A percentile compares a stretch with the other conserved stretches of the same genome.
Evolutionary conservation across 306 rosid genomes (phyloP).

Genomic region (Quercus ilex): DNA sequence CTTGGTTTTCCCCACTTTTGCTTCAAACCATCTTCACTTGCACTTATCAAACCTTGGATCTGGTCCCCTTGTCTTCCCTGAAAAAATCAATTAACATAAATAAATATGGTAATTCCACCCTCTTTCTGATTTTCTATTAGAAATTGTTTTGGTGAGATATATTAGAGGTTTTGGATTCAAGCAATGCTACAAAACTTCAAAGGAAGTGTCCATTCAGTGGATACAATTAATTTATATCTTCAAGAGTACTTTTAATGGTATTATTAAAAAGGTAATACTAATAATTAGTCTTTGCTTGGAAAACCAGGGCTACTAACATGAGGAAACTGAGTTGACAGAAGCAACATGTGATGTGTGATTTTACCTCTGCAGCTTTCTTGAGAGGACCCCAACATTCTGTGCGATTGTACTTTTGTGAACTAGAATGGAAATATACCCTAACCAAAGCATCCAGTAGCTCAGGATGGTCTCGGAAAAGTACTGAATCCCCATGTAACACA

Average conservation of each 20-base stretch:
- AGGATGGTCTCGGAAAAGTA: constrained; percentile 64
- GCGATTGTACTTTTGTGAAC: constrained; percentile 65
- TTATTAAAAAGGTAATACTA: not conserved
- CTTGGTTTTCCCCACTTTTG: constrained; percentile 55
- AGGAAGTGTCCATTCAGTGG: not conserved
- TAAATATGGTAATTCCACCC: not conserved
- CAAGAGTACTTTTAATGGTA: not conserved
- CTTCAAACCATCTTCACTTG: constrained; percentile 27
- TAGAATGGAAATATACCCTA: constrained; percentile 84
- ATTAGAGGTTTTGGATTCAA: not conserved
- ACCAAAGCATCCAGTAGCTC: constrained; percentile 70
- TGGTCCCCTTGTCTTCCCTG: constrained; percentile 60
- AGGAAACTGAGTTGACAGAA: not conserved
- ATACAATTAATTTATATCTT: not conserved
- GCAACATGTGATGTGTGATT: not conserved
- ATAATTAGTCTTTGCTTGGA: not conserved
- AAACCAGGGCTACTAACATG: not conserved
- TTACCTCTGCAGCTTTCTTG: constrained; percentile 78
- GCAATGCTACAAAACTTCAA: not conserved
- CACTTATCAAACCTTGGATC: constrained; percentile 41
- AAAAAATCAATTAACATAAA: not conserved
- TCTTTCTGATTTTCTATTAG: not conserved
- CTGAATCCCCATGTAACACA: constrained; percentile 74
- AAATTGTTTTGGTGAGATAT: too few relatives aligned
- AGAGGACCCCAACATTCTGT: constrained; percentile 95